Evolutionary conservation across 352 stramenopile species (phyloP).

Genomic region (Elongisporangium senticosum): DNA sequence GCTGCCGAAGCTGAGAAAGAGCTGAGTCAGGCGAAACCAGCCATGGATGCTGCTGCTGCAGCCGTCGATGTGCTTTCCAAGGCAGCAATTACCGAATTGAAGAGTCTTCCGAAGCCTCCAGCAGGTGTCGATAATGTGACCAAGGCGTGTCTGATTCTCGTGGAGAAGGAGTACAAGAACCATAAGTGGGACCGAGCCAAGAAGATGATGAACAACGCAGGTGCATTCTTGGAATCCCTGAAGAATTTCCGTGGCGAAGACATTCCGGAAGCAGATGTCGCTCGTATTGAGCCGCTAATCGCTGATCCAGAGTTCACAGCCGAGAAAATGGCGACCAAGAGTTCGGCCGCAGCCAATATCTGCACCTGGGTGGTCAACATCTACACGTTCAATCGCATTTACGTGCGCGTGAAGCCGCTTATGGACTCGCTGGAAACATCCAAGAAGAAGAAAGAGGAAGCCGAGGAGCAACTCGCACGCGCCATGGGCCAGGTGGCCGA

Average conservation of each 20-base stretch:
- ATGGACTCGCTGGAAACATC: slow-evolving; percentile 96
- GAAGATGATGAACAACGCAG: slow-evolving; percentile 99
- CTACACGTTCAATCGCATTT: slow-evolving; percentile 98
- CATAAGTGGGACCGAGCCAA: slow-evolving; percentile 98
- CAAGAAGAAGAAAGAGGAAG: slow-evolving; percentile 90
- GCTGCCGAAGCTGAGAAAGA: slow-evolving; percentile 94
- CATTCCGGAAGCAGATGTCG: slow-evolving; percentile 94
- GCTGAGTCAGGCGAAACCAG: slow-evolving; percentile 92
- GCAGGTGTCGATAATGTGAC: slow-evolving; percentile 95
- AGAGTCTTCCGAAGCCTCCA: slow-evolving; percentile 94
- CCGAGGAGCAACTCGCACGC: slow-evolving; percentile 87
- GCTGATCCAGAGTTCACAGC: slow-evolving; percentile 92
- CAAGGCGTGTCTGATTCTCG: slow-evolving; percentile 94
- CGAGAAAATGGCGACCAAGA: slow-evolving; percentile 97
- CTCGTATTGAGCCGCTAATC: slow-evolving; percentile 88
- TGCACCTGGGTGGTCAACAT: slow-evolving; percentile 98
- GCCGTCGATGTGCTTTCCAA: slow-evolving; percentile 97
- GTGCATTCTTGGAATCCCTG: slow-evolving; percentile 91
- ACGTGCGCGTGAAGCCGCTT: slow-evolving; percentile 97
- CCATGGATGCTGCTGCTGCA: slow-evolving; percentile 93
- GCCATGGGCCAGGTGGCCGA: slow-evolving; percentile 92
- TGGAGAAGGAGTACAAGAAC: slow-evolving; percentile 98
- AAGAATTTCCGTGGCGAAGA: slow-evolving; percentile 92
- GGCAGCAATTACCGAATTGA: slow-evolving; percentile 95
- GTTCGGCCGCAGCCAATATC: slow-evolving; percentile 94